Evolutionary conservation across 106 monocot genomes (phyloP).

Genomic region (Platanthera guangdongensis): DNA sequence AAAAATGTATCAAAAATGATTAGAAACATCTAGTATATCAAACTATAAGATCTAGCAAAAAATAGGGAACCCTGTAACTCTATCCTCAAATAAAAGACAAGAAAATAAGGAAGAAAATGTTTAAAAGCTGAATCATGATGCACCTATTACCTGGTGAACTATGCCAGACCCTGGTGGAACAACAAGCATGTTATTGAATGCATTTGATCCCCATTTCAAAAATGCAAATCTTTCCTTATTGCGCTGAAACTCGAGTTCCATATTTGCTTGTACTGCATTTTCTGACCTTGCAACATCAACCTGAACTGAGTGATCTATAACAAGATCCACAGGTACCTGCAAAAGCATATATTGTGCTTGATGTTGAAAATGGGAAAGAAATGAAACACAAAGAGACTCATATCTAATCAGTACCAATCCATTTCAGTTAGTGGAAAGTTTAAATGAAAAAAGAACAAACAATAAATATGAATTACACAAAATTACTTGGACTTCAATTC

Average conservation of each 20-base stretch:
- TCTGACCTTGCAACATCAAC: constrained; percentile 83
- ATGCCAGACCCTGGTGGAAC: constrained; percentile 98
- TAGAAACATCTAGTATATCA: not conserved
- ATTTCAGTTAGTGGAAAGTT: not conserved
- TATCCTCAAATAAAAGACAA: not conserved
- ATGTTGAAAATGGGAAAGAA: not conserved
- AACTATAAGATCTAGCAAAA: not conserved
- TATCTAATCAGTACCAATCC: not conserved
- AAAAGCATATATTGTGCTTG: not conserved
- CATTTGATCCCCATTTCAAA: constrained; percentile 89
- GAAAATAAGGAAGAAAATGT: not conserved
- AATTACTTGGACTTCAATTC: not conserved
- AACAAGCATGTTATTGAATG: constrained; percentile 93
- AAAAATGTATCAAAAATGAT: not conserved
- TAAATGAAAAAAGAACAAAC: not conserved
- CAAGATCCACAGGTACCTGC: constrained; percentile 89
- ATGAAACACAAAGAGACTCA: not conserved
- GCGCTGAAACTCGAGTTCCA: constrained; percentile 87
- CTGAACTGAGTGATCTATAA: constrained; percentile 68
- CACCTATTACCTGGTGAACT: constrained; percentile 76
- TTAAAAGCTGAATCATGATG: not conserved
- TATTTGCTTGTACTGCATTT: constrained; percentile 84
- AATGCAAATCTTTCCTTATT: constrained; percentile 93
- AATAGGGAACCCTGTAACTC: not conserved
- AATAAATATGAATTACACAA: not conserved